Base-by-base conservation (phyloP, 345 rosid genomes). In the Psidium friedrichsthalianum region DNA sequence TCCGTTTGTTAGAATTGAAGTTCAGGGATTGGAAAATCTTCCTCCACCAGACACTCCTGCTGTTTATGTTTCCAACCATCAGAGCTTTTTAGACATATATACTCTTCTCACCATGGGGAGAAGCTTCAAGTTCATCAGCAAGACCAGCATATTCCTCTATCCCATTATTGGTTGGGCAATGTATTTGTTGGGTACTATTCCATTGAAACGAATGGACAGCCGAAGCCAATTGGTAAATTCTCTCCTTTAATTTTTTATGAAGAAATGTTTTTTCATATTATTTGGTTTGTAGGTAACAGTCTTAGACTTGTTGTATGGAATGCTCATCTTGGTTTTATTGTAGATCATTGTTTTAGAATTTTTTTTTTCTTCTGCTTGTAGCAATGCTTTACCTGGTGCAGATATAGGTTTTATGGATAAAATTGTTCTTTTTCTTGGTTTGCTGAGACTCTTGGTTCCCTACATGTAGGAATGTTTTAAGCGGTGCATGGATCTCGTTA, bases 111-210 rank as follows among this genome's bases (percentile, higher is more conserved):
- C 96, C 44, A 91, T 96, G 51, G 99, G 97, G 32, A 91, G 93
- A 89, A 89, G 92, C 93, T 96, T 89, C 86, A 97, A 95, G 94
- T 97, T 97, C 90, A 94, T 96, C 87, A 96, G 98, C 93, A 97
- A 96, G 91, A 94, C 95, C 1, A 92, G 88, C 44, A 94, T 97
- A 89, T 95, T 97, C 88, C 91, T 95, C 52, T 89, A 86, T 89
- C 99, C 98, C 4, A 40, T 94, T 4, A 93, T 97, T 42, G 99
- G 99, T 11, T 97, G 99, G 99, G 99, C 97, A 82, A 97, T 97
- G 99, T 88, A 82, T 74, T 89, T 97, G 96, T 59, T 97, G 92
- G 99, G 99, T 52, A 88, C 88, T 24, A 89, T 97, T 91, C 99
- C 99, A 74, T 88, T 95, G 89, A 97, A 95, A 89, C 94, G 99